Evolutionary conservation across 441 rosid genomes (phyloP), one percentile per base, ranked within the genome.

Genomic region (Erodium chrysanthum): DNA sequence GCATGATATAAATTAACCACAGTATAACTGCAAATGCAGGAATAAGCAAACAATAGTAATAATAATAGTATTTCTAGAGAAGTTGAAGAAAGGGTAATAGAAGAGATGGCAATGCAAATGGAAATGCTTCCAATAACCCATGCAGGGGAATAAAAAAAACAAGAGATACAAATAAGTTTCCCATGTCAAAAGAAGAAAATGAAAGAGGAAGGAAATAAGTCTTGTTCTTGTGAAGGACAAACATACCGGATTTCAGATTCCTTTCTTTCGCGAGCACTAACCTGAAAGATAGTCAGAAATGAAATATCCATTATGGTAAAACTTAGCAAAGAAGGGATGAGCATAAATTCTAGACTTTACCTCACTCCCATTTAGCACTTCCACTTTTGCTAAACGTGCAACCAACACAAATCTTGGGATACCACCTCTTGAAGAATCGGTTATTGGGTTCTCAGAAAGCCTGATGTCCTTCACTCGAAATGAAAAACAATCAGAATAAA

Each of bases 311-410:
- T 69, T 75, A 46, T 65, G 68, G 48, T 66, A 73, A 33, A 73
- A 21, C 37, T 63, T 60, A 20, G 31, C 23, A 48, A 60, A 69
- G 35, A 52, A 50, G 64, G 15, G 35, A 70, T 11, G 62, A 11
- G 48, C 4, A 12, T 12, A 65, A 46, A 56, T 60, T 60, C 27
- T 44, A 46, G 68, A 74, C 65, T 70, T 73, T 84, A 94, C 98
- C 97, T 91, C 98, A 71, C 98, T 91, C 73, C 97, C 97, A 77
- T 91, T 91, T 74, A 94, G 84, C 65, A 89, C 67, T 81, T 91
- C 78, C 68, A 93, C 85, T 75, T 84, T 91, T 40, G 84, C 83
- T 76, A 93, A 76, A 21, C 88, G 81, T 52, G 98, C 96, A 74
- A 93, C 59, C 71, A 86, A 75, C 71, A 83, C 85, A 84, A 76